A percentile compares a stretch with the other conserved stretches of the same genome.
phyloP scores from a whole-genome alignment of 345 rosid genomes.

The Brassica rapa region DNA sequence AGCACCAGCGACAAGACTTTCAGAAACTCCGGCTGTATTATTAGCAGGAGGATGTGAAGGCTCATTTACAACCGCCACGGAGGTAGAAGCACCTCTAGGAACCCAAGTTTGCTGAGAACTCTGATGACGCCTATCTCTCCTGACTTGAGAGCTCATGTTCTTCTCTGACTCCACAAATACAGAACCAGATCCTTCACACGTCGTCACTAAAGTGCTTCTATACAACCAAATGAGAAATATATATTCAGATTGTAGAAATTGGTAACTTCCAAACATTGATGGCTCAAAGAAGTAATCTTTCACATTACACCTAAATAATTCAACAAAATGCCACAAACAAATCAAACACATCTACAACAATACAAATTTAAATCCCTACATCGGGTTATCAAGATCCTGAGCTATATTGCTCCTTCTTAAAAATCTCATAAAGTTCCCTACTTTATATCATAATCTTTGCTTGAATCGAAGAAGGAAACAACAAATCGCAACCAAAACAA shows the following conservation, averaged over 20 bases:
- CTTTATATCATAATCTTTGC: neutral
- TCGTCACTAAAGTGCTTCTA: neutral
- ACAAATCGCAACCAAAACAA: neutral
- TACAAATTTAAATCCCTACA: neutral
- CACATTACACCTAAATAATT: no score
- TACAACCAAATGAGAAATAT: neutral
- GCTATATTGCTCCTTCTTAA: neutral
- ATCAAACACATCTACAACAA: no score
- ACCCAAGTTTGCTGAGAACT: constrained; percentile 68
- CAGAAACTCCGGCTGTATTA: constrained; percentile 30
- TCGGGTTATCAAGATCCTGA: neutral
- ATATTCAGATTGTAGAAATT: neutral
- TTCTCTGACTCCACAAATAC: constrained; percentile 31
- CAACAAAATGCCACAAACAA: neutral
- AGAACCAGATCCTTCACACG: constrained; percentile 25
- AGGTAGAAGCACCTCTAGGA: constrained; percentile 55
- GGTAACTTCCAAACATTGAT: no score
- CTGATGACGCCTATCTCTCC: constrained; percentile 53
- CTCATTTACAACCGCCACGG: constrained; percentile 20
- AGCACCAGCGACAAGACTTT: constrained; percentile 21
- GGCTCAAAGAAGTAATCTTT: no score
- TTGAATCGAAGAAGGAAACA: neutral
- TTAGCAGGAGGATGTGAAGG: constrained; percentile 27
- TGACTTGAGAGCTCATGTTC: constrained; percentile 60
- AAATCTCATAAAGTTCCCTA: neutral